phyloP scores from a whole-genome alignment of 2,329 filamentous ascomycete genomes.

The Tolypocladium tropicale region DNA sequence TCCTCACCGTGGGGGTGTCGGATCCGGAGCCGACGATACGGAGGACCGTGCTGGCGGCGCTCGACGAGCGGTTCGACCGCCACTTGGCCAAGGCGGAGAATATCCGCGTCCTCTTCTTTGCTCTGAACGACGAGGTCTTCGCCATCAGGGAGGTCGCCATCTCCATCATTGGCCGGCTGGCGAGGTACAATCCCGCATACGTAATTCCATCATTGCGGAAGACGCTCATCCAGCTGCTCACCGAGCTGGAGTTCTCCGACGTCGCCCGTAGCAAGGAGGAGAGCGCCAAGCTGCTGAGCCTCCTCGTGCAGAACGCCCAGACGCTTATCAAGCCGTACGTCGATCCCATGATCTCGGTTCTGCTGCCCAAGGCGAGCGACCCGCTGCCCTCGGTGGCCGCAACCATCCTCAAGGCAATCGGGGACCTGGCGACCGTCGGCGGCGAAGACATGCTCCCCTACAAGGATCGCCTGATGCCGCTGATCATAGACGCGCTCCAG shows the following conservation, averaged over 20 bases:
- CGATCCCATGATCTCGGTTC: conserved; percentile 86
- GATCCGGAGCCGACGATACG: conserved; percentile 86
- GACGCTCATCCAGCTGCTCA: conserved; percentile 89
- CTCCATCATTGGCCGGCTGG: conserved; percentile 88
- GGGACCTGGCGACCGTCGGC: conserved; percentile 86
- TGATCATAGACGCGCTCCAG: conserved; percentile 88
- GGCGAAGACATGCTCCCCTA: conserved; percentile 90
- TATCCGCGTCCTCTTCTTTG: conserved; percentile 88
- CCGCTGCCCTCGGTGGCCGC: conserved; percentile 79
- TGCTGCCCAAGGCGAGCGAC: conserved; percentile 89
- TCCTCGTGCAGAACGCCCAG: conserved; percentile 87
- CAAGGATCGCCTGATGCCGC: conserved; percentile 84
- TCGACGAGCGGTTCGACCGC: conserved; percentile 89
- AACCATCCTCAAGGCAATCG: conserved; percentile 89
- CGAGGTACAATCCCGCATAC: conserved; percentile 87
- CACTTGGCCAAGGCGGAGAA: conserved; percentile 98
- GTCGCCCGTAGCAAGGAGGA: conserved; percentile 93
- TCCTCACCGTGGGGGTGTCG: conserved; percentile 88
- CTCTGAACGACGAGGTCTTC: conserved; percentile 91
- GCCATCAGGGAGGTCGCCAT: conserved; percentile 90
- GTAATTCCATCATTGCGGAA: conserved; percentile 94
- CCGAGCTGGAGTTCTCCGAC: conserved; percentile 92
- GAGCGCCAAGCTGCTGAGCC: conserved; percentile 82
- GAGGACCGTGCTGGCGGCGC: conserved; percentile 73
- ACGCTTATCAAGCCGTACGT: conserved; percentile 93